Conservation (phyloP, 2,329 filamentous ascomycete species). For the Nakataea oryzae region DNA sequence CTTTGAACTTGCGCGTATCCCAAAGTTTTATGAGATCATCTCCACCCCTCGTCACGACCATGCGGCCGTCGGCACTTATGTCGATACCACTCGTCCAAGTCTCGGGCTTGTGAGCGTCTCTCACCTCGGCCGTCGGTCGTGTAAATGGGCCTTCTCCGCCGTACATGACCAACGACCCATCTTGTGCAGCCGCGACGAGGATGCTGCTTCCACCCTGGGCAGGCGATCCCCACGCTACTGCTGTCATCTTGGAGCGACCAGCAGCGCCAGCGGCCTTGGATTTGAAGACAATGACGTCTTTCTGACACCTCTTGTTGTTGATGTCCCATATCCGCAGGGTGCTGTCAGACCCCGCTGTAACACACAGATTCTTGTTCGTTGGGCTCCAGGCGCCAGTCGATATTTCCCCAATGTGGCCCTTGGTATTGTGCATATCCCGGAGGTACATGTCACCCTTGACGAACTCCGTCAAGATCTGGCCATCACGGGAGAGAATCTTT, state of each 20-base stretch:
- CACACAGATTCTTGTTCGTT: constrained; percentile 69
- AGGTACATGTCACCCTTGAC: constrained; percentile 98
- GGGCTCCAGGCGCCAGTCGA: constrained; percentile 89
- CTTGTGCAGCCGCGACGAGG: constrained; percentile 72
- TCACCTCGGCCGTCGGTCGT: constrained; percentile 72
- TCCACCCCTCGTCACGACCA: constrained; percentile 83
- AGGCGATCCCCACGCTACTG: constrained; percentile 74
- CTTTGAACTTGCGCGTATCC: constrained; percentile 94
- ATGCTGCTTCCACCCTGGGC: constrained; percentile 69
- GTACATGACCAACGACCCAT: constrained; percentile 89
- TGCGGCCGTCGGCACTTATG: constrained; percentile 80
- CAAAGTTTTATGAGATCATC: constrained; percentile 92
- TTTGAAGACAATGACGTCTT: constrained; percentile 92
- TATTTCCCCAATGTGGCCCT: constrained; percentile 89
- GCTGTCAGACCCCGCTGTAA: constrained; percentile 89
- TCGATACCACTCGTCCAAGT: constrained; percentile 92
- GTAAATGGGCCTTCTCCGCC: constrained; percentile 77
- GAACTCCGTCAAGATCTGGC: constrained; percentile 76
- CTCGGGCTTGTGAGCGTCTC: constrained; percentile 68
- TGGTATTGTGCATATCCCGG: constrained; percentile 94
- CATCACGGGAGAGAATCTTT: constrained; percentile 81
- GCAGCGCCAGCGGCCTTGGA: constrained; percentile 80
- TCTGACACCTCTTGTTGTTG: constrained; percentile 81
- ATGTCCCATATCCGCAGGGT: constrained; percentile 96
- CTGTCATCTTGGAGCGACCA: constrained; percentile 87